A percentile compares a stretch with the other conserved stretches of the same genome.
These are phyloP conservation scores for Phialemoniopsis sp. DNA, from an alignment of 2,329 filamentous ascomycete genomes.

Conservation along the genomic window DNA sequence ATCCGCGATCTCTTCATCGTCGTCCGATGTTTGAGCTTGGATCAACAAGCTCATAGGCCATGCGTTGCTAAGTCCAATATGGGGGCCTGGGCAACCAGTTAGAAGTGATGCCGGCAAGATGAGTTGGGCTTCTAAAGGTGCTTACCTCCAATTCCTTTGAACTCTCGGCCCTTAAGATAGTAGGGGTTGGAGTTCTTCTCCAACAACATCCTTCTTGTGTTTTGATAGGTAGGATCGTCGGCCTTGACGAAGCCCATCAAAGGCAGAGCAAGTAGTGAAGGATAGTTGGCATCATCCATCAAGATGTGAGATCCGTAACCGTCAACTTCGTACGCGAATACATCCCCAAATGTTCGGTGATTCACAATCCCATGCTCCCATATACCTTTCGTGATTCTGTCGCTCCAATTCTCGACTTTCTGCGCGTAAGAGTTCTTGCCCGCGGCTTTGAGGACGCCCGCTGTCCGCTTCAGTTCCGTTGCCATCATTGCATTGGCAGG, in stretches of 20 bases:
- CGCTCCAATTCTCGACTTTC: conserved; percentile 53
- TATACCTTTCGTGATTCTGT: conserved; percentile 69
- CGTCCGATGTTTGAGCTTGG: conserved; percentile 82
- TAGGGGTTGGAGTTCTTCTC: conserved; percentile 80
- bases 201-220: conserved; percentile 77
- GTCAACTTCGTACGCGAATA: conserved; percentile 86
- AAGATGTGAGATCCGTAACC: conserved; percentile 78
- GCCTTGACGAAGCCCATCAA: conserved; percentile 69
- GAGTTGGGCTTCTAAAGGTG: background rate
- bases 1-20: conserved; percentile 75
- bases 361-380: conserved; percentile 79
- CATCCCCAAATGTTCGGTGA: conserved; percentile 70
- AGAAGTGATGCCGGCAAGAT: background rate
- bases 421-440: conserved; percentile 45
- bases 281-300: conserved; percentile 89
- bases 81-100: conserved; percentile 38
- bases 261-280: conserved; percentile 74
- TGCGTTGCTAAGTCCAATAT: conserved; percentile 81
- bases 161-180: conserved; percentile 71
- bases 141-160: conserved; percentile 84
- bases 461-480: conserved; percentile 75
- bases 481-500: conserved; percentile 96
- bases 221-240: conserved; percentile 72
- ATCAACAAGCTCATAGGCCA: conserved; percentile 97
- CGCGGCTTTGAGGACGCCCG: conserved; percentile 60